These are phyloP conservation scores for Albugo laibachii DNA, from an alignment of 352 stramenopile genomes.

Conservation along the genomic window DNA sequence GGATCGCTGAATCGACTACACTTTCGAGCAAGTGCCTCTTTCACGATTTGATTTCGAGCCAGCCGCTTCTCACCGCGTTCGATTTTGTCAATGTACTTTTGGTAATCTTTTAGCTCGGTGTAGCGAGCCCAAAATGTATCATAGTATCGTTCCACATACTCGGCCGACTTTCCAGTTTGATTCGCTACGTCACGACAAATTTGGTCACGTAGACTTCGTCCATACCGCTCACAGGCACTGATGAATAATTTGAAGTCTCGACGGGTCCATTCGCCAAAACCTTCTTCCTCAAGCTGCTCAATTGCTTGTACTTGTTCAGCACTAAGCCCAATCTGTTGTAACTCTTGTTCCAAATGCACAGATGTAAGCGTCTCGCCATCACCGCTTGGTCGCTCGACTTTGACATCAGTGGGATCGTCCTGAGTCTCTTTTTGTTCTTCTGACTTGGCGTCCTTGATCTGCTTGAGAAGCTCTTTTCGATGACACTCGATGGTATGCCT, in stretches of 20 bases:
- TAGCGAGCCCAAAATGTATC: constrained; percentile 91
- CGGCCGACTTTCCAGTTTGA: constrained; percentile 79
- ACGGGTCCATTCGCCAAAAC: constrained; percentile 91
- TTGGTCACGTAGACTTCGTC: constrained; percentile 75
- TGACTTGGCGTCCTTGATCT: constrained; percentile 67
- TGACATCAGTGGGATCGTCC: constrained; percentile 25
- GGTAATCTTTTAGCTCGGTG: constrained; percentile 81
- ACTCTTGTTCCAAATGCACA: constrained; percentile 50
- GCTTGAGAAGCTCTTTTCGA: constrained; percentile 55
- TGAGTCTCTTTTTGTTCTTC: constrained; percentile 72
- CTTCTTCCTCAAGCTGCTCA: constrained; percentile 62
- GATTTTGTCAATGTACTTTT: constrained; percentile 90
- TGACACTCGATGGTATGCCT: constrained; percentile 82
- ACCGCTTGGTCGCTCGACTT: constrained; percentile 5
- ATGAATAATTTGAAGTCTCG: constrained; percentile 81
- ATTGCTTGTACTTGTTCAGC: constrained; percentile 39
- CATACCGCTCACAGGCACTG: constrained; percentile 85
- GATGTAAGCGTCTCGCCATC: constrained; percentile 30
- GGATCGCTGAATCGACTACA: constrained; percentile 86
- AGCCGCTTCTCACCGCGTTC: constrained; percentile 93
- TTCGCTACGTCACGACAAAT: constrained; percentile 83
- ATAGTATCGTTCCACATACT: constrained; percentile 90
- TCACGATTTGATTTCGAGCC: constrained; percentile 89
- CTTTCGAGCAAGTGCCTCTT: constrained; percentile 91
- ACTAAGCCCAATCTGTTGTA: constrained; percentile 59